These are phyloP conservation scores for Silene latifolia DNA, from an alignment of 148 eudicot genomes.

Conservation along the genomic window DNA sequence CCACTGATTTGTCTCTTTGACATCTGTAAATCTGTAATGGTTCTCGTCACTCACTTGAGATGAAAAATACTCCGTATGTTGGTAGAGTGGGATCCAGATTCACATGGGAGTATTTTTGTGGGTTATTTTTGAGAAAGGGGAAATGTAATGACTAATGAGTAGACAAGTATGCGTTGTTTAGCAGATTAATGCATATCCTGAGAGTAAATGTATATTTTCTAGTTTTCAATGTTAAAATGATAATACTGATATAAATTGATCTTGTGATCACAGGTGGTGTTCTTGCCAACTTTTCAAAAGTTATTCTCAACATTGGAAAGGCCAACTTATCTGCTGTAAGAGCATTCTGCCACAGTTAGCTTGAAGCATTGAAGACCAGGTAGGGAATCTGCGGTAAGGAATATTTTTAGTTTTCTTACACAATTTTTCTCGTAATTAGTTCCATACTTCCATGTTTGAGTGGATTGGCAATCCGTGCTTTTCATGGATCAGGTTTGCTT, in stretches of 20 bases:
- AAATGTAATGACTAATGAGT: too few species aligned
- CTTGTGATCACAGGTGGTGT: slow-evolving; percentile 56
- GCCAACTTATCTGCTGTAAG: slow-evolving; percentile 76
- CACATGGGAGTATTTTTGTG: too few species aligned
- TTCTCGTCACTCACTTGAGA: too few species aligned
- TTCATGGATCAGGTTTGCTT: slow-evolving; percentile 94
- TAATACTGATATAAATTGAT: slow-evolving; percentile 12
- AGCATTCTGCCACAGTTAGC: slow-evolving; percentile 83
- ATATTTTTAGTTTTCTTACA: background rate
- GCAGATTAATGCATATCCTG: too few species aligned
- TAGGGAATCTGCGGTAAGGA: slow-evolving; percentile 16
- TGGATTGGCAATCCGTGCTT: slow-evolving; percentile 90
- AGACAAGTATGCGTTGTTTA: too few species aligned
- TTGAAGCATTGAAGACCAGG: slow-evolving; percentile 78
- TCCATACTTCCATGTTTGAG: slow-evolving; percentile 46
- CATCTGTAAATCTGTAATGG: too few species aligned
- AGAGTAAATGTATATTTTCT: too few species aligned
- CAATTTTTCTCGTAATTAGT: slow-evolving; percentile 7
- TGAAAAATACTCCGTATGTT: too few species aligned
- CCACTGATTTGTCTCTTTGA: background rate
- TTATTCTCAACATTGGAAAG: slow-evolving; percentile 85
- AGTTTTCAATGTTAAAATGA: too few species aligned
- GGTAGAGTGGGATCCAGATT: too few species aligned
- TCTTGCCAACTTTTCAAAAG: slow-evolving; percentile 80
- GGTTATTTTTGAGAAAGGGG: too few species aligned